Base-by-base conservation (phyloP, 1,284 basidiomycete genomes). In the Ceratobasidium sp. region DNA sequence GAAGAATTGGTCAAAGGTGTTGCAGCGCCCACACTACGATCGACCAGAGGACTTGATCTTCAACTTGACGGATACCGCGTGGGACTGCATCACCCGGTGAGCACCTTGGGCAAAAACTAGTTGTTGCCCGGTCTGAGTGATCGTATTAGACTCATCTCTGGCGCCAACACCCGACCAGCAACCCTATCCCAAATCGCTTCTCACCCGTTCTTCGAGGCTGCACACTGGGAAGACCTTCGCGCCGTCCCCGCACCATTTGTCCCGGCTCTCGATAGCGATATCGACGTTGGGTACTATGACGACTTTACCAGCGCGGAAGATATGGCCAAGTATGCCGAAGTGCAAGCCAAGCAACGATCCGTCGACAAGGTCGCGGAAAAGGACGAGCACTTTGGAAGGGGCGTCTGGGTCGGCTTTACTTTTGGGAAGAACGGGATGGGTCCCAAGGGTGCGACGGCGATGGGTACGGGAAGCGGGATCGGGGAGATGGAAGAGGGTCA, bases 291-390 rank as follows among this genome's bases (percentile, higher is more conserved):
- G 13, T 99, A 99, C 85, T 99, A 98, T 85, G 98, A 99, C 82
- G 96, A 98, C 82, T 99, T 98, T 82, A 92, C 91, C 31, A 92
- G 89, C 29, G 85, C 88, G 8, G 95, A 96, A 78, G 98, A 99
- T 81, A 98, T 99, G 96, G 96, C 95, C 62, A 98, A 99, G 84
- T 97, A 96, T 80, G 92, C 94, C 43, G 98, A 99, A 83, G 98
- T 99, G 7, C 91, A 94, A 83, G 98, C 98, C 84, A 99, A 99
- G 84, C 96, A 98, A 84, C 86, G 86, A 79, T 96, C 98, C 81
- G 96, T 99, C 53, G 97, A 98, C 65, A 88, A 88, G 69, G 94
- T 98, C 31, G 88, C 88, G 81, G 96, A 98, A 85, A 93, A 92
- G 81, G 93, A 95, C 6, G 90, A 93, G 72, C 84, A 87, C 2